Conservation (phyloP, 2,329 filamentous ascomycete species). For the Alternaria alternata region DNA sequence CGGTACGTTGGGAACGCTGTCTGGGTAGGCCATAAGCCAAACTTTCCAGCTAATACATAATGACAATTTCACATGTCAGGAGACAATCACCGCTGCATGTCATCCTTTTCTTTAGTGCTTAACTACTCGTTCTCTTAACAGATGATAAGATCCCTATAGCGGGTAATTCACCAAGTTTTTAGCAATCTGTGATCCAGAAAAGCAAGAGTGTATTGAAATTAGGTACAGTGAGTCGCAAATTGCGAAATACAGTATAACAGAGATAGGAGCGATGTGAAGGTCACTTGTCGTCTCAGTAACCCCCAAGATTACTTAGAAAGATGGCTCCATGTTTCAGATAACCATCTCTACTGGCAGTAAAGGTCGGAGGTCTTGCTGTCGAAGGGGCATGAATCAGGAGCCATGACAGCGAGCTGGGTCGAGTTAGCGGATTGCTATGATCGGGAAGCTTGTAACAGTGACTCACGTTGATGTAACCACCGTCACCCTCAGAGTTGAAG, state of each 20-base stretch:
- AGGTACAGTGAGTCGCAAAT: neutral
- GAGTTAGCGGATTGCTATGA: neutral
- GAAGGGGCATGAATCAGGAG: neutral
- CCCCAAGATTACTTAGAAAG: neutral
- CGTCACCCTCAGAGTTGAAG: neutral
- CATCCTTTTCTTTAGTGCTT: no score
- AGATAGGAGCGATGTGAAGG: neutral
- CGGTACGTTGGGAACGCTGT: no score
- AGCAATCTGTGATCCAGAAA: neutral
- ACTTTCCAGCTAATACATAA: no score
- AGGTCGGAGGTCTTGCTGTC: neutral
- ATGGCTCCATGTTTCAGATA: neutral
- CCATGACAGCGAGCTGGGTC: neutral
- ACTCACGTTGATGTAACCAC: conserved; percentile 7
- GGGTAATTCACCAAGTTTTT: no score
- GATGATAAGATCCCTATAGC: no score
- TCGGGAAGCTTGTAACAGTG: neutral
- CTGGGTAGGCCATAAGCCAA: no score
- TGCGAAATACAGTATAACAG: neutral
- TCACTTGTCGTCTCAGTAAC: neutral
- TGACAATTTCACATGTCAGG: no score
- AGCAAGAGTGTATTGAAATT: neutral
- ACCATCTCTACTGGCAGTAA: conserved; percentile 1
- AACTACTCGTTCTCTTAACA: no score
- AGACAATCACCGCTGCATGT: no score